phyloP scores from a whole-genome alignment of 768 basidiomycete species.

The Erythrobasidium yunnanense region DNA sequence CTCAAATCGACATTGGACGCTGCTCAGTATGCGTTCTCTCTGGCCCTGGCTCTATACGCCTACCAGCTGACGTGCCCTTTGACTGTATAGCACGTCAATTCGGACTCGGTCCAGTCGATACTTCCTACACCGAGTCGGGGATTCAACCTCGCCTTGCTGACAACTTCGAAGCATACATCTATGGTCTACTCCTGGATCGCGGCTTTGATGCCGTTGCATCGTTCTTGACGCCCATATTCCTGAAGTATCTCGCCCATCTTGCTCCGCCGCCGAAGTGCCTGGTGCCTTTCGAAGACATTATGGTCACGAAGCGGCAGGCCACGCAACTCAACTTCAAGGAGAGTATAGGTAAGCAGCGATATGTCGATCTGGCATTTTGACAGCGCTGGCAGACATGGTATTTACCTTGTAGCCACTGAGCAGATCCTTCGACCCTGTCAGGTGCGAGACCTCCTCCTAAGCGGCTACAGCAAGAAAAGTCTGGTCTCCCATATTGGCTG shows the following conservation, averaged over 20 bases:
- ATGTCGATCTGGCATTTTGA: too few relatives aligned
- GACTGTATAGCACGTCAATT: slow-evolving; percentile 7
- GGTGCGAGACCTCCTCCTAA: too few relatives aligned
- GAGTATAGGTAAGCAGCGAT: too few relatives aligned
- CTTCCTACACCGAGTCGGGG: neutral
- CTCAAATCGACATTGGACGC: slow-evolving; percentile 2
- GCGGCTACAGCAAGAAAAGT: neutral
- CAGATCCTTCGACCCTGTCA: neutral
- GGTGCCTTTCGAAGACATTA: neutral
- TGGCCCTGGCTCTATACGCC: too few relatives aligned
- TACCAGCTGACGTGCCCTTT: too few relatives aligned
- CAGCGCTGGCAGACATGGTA: too few relatives aligned
- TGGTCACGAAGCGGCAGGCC: too few relatives aligned
- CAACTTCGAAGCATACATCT: slow-evolving; percentile 21
- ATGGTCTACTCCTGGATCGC: slow-evolving; percentile 14
- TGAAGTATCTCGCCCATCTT: neutral
- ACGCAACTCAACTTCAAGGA: too few relatives aligned
- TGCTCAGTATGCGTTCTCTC: neutral
- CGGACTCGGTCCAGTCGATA: neutral
- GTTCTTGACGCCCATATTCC: neutral
- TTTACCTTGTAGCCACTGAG: too few relatives aligned
- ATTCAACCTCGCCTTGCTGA: slow-evolving; percentile 4
- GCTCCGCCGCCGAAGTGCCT: neutral
- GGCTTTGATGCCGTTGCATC: slow-evolving; percentile 1
- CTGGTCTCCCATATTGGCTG: neutral